phyloP scores from a whole-genome alignment of 805 yeast species.

The Candida krabiensis region DNA sequence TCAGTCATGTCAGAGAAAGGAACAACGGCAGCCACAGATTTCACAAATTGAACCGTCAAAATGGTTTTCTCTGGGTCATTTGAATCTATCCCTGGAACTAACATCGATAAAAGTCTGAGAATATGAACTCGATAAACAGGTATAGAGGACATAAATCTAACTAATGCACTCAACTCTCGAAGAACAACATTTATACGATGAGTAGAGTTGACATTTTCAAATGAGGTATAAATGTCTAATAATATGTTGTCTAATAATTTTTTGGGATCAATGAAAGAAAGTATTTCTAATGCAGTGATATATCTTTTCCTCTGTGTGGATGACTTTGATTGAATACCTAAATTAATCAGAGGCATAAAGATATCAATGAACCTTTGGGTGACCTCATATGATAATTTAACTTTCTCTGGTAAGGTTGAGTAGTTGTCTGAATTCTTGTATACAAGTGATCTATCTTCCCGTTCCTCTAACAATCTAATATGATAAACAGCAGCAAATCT shows the following conservation, averaged over 20 bases:
- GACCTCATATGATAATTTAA: conserved; percentile 25
- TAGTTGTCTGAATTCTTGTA: conserved; percentile 22
- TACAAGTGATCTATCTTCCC: conserved; percentile 32
- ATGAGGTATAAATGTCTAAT: conserved; percentile 74
- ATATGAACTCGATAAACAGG: conserved; percentile 75
- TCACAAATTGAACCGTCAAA: conserved; percentile 65
- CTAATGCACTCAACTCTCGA: conserved; percentile 60
- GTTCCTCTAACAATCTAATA: conserved; percentile 54
- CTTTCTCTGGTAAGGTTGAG: conserved; percentile 22
- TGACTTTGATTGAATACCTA: conserved; percentile 80
- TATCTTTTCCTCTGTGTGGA: conserved; percentile 55
- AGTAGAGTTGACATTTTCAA: conserved; percentile 64
- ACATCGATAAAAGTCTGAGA: conserved; percentile 66
- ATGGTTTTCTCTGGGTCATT: conserved; percentile 79
- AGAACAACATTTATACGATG: conserved; percentile 79
- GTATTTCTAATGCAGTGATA: conserved; percentile 56
- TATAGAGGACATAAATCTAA: conserved; percentile 63
- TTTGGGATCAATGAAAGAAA: conserved; percentile 63
- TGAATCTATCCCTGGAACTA: conserved; percentile 81
- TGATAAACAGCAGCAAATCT: conserved; percentile 61
- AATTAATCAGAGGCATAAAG: conserved; percentile 54
- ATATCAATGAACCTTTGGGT: conserved; percentile 30
- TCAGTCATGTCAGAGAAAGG: conserved; percentile 66
- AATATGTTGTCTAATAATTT: conserved; percentile 53
- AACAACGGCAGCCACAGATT: conserved; percentile 65